phyloP scores from a whole-genome alignment of 2,329 filamentous ascomycete species.

The Furcasterigmium furcatum region DNA sequence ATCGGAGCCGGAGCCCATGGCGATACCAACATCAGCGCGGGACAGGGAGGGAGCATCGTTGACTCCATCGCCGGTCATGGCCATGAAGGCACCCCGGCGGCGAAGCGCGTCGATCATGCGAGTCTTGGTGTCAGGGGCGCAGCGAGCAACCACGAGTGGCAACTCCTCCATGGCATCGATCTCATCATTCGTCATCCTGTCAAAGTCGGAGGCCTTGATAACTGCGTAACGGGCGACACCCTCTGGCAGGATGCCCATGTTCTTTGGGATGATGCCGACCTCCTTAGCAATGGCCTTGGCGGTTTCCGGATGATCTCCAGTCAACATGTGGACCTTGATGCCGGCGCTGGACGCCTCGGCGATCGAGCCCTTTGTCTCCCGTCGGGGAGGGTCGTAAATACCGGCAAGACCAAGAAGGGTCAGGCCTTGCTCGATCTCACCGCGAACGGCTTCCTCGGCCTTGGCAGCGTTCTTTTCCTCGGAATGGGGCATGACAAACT shows the following conservation, averaged over 20 bases:
- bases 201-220: conserved; percentile 75
- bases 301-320: conserved; percentile 77
- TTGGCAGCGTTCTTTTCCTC: conserved; percentile 22
- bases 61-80: conserved; percentile 87
- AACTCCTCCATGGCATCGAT: conserved; percentile 74
- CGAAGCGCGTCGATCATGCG: conserved; percentile 89
- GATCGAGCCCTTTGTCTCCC: conserved; percentile 73
- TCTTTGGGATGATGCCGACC: conserved; percentile 70
- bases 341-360: conserved; percentile 68
- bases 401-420: conserved; percentile 78
- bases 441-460: conserved; percentile 42
- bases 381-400: conserved; percentile 82
- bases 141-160: conserved; percentile 79
- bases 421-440: conserved; percentile 63
- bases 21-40: conserved; percentile 80
- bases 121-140: conserved; percentile 82
- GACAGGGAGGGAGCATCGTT: conserved; percentile 83
- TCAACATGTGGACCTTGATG: conserved; percentile 81
- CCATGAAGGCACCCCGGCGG: conserved; percentile 70
- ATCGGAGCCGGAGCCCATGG: conserved; percentile 85
- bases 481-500: conserved; percentile 24
- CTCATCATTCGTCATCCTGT: conserved; percentile 70
- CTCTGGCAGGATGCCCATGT: conserved; percentile 56
- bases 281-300: conserved; percentile 75
- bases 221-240: conserved; percentile 67